phyloP scores from a whole-genome alignment of 2,329 filamentous ascomycete genomes.

The Arachnomyces sp. region DNA sequence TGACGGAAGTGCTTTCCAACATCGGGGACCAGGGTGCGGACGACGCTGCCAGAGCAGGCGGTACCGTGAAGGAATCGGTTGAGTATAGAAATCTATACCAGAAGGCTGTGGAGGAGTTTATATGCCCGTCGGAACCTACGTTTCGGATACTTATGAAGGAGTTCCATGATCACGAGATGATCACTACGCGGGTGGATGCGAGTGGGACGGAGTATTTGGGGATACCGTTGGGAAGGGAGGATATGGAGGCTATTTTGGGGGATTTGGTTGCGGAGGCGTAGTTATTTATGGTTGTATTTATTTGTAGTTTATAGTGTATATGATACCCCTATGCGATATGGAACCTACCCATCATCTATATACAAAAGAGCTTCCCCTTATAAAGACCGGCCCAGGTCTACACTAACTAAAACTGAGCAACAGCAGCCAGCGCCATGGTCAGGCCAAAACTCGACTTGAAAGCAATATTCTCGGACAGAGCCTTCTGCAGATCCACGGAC shows the following conservation, averaged over 20 bases:
- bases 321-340: slow-evolving; percentile 24
- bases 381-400: too few species aligned
- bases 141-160: slow-evolving; percentile 92
- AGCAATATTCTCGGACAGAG: slow-evolving; percentile 31
- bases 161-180: slow-evolving; percentile 97
- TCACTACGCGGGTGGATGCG: slow-evolving; percentile 77
- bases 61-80: slow-evolving; percentile 34
- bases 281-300: not conserved
- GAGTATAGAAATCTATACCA: slow-evolving; percentile 90
- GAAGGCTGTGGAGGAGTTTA: slow-evolving; percentile 93
- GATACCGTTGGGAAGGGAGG: slow-evolving; percentile 77
- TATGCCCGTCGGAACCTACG: slow-evolving; percentile 92
- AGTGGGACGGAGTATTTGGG: slow-evolving; percentile 78
- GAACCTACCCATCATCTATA: slow-evolving; percentile 1
- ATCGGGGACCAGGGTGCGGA: slow-evolving; percentile 51
- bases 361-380: not conserved
- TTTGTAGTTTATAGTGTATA: slow-evolving; percentile 10
- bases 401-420: slow-evolving; percentile 31
- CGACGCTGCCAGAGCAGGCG: slow-evolving; percentile 20
- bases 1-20: slow-evolving; percentile 71
- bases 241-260: slow-evolving; percentile 81
- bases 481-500: slow-evolving; percentile 30
- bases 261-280: slow-evolving; percentile 47
- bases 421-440: slow-evolving; percentile 38
- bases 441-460: slow-evolving; percentile 41